phyloP scores from a whole-genome alignment of 305 asterid genomes.

The Fraxinus nigra region DNA sequence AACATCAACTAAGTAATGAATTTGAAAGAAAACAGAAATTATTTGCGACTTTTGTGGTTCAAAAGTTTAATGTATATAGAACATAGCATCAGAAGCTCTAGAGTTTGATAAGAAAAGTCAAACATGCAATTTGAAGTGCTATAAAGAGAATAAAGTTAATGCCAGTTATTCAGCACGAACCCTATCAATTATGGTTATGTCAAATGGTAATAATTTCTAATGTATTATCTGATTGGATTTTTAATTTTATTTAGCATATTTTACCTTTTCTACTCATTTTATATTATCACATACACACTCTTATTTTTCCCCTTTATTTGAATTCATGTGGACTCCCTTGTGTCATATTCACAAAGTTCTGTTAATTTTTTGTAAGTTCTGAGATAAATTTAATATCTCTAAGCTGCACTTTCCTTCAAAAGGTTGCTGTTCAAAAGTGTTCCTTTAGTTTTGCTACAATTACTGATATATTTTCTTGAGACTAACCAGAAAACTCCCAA shows the following conservation, averaged over 20 bases:
- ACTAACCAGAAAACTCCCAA: not conserved
- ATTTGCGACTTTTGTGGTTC: not conserved
- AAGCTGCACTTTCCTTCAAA: not conserved
- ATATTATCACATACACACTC: not conserved
- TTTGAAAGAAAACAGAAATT: not conserved
- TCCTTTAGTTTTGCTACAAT: not conserved
- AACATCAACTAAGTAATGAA: not conserved
- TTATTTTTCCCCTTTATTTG: not conserved
- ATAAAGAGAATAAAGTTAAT: not conserved
- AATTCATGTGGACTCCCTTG: not conserved
- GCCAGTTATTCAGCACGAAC: not conserved
- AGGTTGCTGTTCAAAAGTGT: not conserved
- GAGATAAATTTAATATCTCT: not conserved
- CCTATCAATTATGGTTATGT: not conserved
- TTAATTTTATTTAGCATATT: not conserved
- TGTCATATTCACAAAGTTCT: not conserved
- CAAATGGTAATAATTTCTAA: not conserved
- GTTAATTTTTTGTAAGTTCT: not conserved
- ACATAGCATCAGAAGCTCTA: not conserved
- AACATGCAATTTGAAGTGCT: not conserved
- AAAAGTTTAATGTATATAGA: not conserved
- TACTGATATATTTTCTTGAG: not conserved
- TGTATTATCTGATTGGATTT: not conserved
- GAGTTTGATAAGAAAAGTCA: not conserved
- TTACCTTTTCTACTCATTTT: not conserved